These are phyloP conservation scores for Chamaecrista fasciculata DNA, from an alignment of 306 rosid species.

Conservation along the genomic window DNA sequence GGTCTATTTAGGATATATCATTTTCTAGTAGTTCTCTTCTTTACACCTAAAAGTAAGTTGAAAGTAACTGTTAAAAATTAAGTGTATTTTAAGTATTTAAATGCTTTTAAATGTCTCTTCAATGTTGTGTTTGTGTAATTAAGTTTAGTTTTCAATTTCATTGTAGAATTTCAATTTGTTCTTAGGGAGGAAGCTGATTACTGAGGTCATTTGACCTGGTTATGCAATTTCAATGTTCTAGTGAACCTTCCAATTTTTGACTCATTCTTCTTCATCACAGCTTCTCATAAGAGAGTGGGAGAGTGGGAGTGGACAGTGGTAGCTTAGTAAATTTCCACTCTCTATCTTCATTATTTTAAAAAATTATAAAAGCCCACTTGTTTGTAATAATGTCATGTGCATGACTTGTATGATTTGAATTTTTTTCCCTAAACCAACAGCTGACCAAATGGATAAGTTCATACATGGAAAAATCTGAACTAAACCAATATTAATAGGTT, in stretches of 20 bases:
- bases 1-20: constrained; percentile 4
- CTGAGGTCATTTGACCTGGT: neutral
- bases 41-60: neutral
- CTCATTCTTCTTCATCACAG: too few relatives aligned
- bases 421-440: neutral
- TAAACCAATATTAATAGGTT: neutral
- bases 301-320: too few relatives aligned
- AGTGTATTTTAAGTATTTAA: neutral
- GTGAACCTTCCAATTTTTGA: neutral
- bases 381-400: too few relatives aligned
- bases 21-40: constrained; percentile 15
- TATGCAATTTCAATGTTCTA: neutral
- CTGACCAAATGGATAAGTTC: neutral
- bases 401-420: neutral
- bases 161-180: neutral
- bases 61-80: neutral
- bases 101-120: neutral
- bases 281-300: too few relatives aligned
- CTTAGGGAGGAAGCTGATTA: neutral
- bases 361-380: too few relatives aligned
- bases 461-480: neutral
- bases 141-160: neutral
- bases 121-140: neutral
- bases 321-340: too few relatives aligned
- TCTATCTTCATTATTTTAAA: too few relatives aligned